Percentiles rank a stretch among this genome's conserved stretches.
Evolutionary conservation across 1,284 basidiomycete species (phyloP).

Genomic region (Ustilago nuda): DNA sequence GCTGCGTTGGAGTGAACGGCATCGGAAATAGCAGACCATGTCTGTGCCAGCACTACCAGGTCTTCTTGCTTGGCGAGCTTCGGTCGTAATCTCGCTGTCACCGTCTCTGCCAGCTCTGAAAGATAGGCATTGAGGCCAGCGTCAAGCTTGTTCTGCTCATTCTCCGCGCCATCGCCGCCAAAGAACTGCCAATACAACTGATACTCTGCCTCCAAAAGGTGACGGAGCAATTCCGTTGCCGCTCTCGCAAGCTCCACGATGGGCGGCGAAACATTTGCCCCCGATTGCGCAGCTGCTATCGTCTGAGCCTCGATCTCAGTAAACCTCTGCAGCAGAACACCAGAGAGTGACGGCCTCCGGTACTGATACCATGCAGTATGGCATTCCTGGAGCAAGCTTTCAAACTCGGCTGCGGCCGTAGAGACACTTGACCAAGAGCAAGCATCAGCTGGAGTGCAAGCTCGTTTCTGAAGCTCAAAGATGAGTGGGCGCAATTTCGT

Average conservation of each 20-base stretch:
- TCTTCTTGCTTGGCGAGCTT: conserved; percentile 32
- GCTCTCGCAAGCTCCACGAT: conserved; percentile 12
- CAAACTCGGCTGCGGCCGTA: conserved; percentile 51
- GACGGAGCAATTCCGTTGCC: conserved; percentile 8
- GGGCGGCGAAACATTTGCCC: conserved; percentile 3
- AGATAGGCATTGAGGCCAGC: conserved; percentile 17
- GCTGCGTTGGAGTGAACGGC: neutral
- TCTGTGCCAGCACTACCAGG: conserved; percentile 24
- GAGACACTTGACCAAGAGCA: conserved; percentile 17
- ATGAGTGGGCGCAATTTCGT: conserved; percentile 47
- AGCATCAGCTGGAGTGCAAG: conserved; percentile 7
- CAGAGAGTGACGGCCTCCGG: conserved; percentile 39
- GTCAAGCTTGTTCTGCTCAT: conserved; percentile 5
- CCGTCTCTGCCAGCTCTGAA: conserved; percentile 28
- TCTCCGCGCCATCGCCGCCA: neutral
- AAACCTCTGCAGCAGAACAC: conserved; percentile 32
- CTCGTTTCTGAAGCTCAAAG: conserved; percentile 44
- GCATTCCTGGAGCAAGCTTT: conserved; percentile 53
- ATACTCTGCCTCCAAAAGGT: conserved; percentile 24
- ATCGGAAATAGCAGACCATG: conserved; percentile 10
- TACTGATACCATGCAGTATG: conserved; percentile 49
- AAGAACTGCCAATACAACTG: conserved; percentile 40
- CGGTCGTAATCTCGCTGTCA: conserved; percentile 22
- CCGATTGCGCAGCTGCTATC: neutral
- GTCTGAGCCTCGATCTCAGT: conserved; percentile 32